Evolutionary conservation across 2,329 filamentous ascomycete species (phyloP), one percentile per base, ranked within the genome.

Genomic region (Diaporthe sp.): DNA sequence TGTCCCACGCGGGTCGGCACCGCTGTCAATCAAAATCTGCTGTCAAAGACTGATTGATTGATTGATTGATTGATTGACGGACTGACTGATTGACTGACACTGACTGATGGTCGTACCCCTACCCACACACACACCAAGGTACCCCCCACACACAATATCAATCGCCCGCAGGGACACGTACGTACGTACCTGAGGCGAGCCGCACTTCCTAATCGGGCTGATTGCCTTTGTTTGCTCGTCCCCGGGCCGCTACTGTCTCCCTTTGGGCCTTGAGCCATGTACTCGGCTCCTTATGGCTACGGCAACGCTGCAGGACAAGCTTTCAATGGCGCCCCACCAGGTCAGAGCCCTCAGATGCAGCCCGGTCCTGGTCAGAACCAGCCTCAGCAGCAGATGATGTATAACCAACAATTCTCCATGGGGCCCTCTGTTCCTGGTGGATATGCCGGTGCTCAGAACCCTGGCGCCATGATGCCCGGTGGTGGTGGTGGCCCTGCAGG

Each of bases 381-480:
- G 77, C 83, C 82, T 73, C 87, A 88, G 79, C 87, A 88, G 81
- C 87, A 87, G 81, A 88, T 90, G 84, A 91, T 91, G 88, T 91
- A 89, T 82, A 89, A 89, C 81, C 88, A 90, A 81, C 89, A 89
- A 83, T 91, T 88, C 78, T 84, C 86, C 78, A 90, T 91, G 88
- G 84, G 83, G 71, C 83, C 85, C 73, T 88, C 90, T n/a, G 63
- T 68, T 13, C 47, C 63, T 80, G 84, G 83, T 74, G 83, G 81
- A 76, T 91, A 89, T 78, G 85, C 85, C 66, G 86, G 85, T 63
- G 86, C 84, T 77, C 86, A 86, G 70, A 89, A 88, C 77, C 83
- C 86, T 70, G 84, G 66, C 69, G 78, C 79, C 76, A 81, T 88
- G 82, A 89, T 91, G 88, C 90, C 90, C 13, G 39, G 42, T n/a